Conservation (phyloP, 2,329 filamentous ascomycete species). For the Aspergillus pseudoterreus region DNA sequence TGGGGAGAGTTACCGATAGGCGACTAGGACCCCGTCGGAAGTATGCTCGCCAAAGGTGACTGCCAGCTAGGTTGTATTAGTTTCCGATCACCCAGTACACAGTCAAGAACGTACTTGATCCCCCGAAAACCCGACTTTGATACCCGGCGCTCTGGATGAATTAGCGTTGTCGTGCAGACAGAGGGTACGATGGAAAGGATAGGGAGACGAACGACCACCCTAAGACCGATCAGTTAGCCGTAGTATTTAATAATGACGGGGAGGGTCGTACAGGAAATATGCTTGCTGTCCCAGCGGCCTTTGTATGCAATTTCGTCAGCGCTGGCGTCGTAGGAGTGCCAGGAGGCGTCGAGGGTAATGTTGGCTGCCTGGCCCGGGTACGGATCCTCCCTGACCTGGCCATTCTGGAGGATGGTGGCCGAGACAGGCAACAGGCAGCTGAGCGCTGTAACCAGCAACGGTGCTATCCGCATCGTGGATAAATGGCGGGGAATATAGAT, state of each 20-base stretch:
- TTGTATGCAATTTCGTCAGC: background rate
- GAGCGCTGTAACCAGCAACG: background rate
- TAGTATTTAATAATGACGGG: background rate
- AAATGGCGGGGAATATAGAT: background rate
- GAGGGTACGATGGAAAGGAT: background rate
- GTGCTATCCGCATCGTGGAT: background rate
- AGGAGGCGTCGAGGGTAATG: background rate
- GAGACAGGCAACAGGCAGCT: background rate
- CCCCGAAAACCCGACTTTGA: background rate
- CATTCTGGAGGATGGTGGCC: background rate
- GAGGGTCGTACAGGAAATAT: background rate
- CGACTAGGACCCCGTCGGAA: background rate
- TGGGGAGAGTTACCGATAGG: background rate
- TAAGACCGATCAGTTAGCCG: background rate
- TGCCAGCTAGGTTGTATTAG: background rate
- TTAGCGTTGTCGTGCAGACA: background rate
- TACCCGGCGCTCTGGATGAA: background rate
- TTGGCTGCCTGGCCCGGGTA: background rate
- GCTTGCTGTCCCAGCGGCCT: background rate
- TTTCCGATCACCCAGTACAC: too few species aligned
- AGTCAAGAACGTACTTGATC: background rate
- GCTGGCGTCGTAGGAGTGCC: background rate
- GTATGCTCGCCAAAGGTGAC: background rate
- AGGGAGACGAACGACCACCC: background rate
- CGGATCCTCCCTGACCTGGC: background rate